Base-by-base conservation (phyloP, 495 filamentous ascomycete species). In the Podospora australis region DNA sequence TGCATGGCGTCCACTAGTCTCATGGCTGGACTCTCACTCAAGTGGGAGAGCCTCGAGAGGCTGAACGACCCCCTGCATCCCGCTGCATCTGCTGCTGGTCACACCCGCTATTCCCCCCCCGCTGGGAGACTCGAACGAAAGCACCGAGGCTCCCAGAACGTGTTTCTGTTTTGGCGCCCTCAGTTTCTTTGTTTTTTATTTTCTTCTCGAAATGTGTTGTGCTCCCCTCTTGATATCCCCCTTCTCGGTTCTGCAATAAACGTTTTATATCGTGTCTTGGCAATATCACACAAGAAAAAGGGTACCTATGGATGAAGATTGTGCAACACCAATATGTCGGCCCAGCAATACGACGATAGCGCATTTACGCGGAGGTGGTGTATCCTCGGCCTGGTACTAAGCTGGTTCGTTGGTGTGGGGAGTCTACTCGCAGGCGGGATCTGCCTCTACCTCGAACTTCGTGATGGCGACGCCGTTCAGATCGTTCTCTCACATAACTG, bases 401-500 rank as follows among this genome's bases (percentile, higher is more conserved):
- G 56, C 26, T 59, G 56, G 56, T 39, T 63, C 25, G 30, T 54
- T 16, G 59, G 34, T 6, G 41, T 59, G 7, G 40, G 43, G 25
- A 16, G 51, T 10, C 41, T 59, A 9, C 17, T 62, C 4, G 46
- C 34, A 16, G 55, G 59, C 2, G 50, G 43, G 6, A 47, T 59
- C 20, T 56, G 34, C 16, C 26, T 59, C 4, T 52, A 55, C 19
- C 3, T 44, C 22, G 53, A 58, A 21, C 8, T 46, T 16, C 55
- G 50, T 3, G 48, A 55, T 41, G 49, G 42, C 0, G 32, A 39
- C 16, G 36, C 55, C 17, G 20, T 50, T 25, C 48, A 47, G 2
- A 53, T 66, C 42, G 9, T 28, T 14, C 38, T 64, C n/a, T 51
- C 58, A 0, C 48, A 58, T 14, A 54, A 24, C 0, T 57, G 48